phyloP scores from a whole-genome alignment of 129 eudicot genomes.

The Artemisia tridentata region DNA sequence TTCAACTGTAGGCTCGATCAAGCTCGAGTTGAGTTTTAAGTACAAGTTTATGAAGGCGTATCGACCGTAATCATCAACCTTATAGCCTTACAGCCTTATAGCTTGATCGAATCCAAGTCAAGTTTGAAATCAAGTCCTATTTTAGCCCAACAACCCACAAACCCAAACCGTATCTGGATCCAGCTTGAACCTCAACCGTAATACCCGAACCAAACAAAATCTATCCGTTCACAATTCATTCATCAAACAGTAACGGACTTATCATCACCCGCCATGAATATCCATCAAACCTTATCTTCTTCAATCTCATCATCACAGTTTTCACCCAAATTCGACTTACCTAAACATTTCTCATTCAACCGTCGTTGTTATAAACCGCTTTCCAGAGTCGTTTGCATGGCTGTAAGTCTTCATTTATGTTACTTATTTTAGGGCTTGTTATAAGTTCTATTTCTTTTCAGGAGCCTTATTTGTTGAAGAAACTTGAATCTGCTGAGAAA shows the following conservation, averaged over 20 bases:
- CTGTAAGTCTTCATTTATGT: conserved; percentile 36
- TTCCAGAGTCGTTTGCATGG: conserved; percentile 64
- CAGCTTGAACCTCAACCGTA: neutral
- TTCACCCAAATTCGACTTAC: conserved; percentile 28
- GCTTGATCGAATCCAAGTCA: no score
- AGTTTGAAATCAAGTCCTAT: no score
- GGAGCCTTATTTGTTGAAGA: conserved; percentile 90
- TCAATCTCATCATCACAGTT: conserved; percentile 45
- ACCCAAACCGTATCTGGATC: neutral
- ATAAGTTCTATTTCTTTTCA: conserved; percentile 18
- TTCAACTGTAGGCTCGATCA: no score
- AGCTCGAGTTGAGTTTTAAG: no score
- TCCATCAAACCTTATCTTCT: conserved; percentile 41
- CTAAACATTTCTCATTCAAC: conserved; percentile 3
- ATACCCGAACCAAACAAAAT: no score
- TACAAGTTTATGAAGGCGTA: no score
- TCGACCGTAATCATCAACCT: no score
- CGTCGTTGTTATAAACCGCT: conserved; percentile 27
- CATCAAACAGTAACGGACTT: conserved; percentile 6
- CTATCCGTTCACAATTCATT: conserved; percentile 4
- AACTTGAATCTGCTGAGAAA: conserved; percentile 93
- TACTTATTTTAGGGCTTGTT: neutral
- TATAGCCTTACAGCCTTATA: no score
- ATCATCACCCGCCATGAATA: conserved; percentile 39
- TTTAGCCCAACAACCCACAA: neutral